Base-by-base conservation (phyloP, 805 yeast species). In the Metschnikowia santaceciliae region DNA sequence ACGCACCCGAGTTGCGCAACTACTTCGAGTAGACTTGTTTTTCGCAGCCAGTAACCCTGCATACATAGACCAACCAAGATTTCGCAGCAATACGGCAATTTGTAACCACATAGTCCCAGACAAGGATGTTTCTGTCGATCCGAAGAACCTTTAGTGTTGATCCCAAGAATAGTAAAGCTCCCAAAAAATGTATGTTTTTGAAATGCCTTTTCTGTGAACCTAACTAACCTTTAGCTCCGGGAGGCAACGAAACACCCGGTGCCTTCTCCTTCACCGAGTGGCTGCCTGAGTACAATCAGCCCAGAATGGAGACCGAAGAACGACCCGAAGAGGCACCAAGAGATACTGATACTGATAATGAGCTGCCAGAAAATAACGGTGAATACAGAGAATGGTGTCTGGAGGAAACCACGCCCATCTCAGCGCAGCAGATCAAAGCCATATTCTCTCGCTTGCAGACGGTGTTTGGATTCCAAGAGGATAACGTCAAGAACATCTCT, bases 381-480 rank as follows among this genome's bases (percentile, higher is more conserved):
- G 38, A 26, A 14, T 42, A 42, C 32, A n/a, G 15, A 14, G 38
- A 78, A 6, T 83, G 87, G 86, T 64, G 65, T 19, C 65, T 70
- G 3, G 59, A 63, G 2, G 65, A 62, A 3, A 61, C 68, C 2
- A 70, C 73, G 3, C 87, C 88, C 1, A 76, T 83, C 14, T 58
- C 77, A 0, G 69, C 74, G 46, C 73, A 69, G 40, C 81, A 80
- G 30, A 85, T 88, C 45, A 84, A 82, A 53, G 68, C 73, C 1
- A 76, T 83, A 1, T 81, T 84, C 53, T 67, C 74, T 15, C 78
- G 77, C 42, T 66, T 86, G 42, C 72, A 77, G 5, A 71, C 71
- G 15, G 69, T 80, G 1, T 84, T 87, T 66, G 88, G 89, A 0
- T 87, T 86, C 62, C 94, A 88, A 62, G 61, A 65, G 43, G 90